These are phyloP conservation scores for Phytophthora tentaculata DNA, from an alignment of 352 stramenopile genomes.

Conservation along the genomic window DNA sequence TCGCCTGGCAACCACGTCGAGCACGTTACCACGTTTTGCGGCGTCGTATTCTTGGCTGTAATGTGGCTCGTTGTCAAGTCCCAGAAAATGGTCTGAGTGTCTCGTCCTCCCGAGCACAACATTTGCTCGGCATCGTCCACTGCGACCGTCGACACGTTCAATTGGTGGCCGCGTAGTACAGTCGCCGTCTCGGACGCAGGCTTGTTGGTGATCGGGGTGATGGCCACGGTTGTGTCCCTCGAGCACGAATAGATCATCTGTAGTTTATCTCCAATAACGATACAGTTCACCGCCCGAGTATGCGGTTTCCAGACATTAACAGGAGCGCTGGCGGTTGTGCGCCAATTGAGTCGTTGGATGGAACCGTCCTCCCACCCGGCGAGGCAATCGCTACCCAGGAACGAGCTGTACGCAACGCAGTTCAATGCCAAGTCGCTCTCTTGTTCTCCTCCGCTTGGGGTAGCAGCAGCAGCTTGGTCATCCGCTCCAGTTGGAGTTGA, in stretches of 20 bases:
- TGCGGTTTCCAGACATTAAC: slow-evolving; percentile 59
- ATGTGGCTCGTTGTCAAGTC: slow-evolving; percentile 60
- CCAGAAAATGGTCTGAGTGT: slow-evolving; percentile 86
- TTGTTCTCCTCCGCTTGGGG: slow-evolving; percentile 3
- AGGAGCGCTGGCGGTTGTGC: slow-evolving; percentile 4
- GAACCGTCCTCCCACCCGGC: slow-evolving; percentile 79
- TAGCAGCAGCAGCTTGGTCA: slow-evolving; percentile 20
- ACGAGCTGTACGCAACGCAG: slow-evolving; percentile 47
- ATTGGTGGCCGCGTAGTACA: slow-evolving; percentile 52
- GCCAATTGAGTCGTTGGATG: slow-evolving; percentile 58
- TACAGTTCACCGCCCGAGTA: slow-evolving; percentile 60
- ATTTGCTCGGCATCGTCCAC: slow-evolving; percentile 55
- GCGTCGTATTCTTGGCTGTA: slow-evolving; percentile 66
- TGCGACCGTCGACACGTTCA: slow-evolving; percentile 77
- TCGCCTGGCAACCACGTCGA: slow-evolving; percentile 78
- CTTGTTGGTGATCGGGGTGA: slow-evolving; percentile 40
- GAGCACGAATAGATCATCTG: slow-evolving; percentile 79
- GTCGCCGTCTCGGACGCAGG: slow-evolving; percentile 28
- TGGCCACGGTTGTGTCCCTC: slow-evolving; percentile 71
- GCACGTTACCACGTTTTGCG: slow-evolving; percentile 89
- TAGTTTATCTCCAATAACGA: slow-evolving; percentile 50
- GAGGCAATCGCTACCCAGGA: slow-evolving; percentile 43
- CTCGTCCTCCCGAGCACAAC: slow-evolving; percentile 82
- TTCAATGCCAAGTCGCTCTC: slow-evolving; percentile 56
- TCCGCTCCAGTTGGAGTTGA: slow-evolving; percentile 20